Evolutionary conservation across 495 filamentous ascomycete genomes (phyloP).

Genomic region (Parachaetomium inaequale): DNA sequence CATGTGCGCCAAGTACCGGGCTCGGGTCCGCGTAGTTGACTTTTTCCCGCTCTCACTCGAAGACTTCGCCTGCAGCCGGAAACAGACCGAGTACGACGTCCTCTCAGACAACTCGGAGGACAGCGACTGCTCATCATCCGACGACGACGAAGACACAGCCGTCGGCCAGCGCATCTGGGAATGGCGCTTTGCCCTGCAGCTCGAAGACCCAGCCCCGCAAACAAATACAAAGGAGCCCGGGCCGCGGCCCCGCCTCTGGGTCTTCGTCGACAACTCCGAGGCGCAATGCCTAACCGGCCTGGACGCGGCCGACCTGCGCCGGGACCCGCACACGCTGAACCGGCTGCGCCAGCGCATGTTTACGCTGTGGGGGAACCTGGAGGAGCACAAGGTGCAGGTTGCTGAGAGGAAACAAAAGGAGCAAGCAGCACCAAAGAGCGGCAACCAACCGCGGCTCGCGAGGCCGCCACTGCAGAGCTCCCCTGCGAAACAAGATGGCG

Average conservation of each 20-base stretch:
- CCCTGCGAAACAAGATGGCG: slow-evolving; percentile 23
- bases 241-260: slow-evolving; percentile 49
- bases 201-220: slow-evolving; percentile 54
- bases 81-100: slow-evolving; percentile 41
- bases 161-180: slow-evolving; percentile 53
- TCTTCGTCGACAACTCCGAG: slow-evolving; percentile 61
- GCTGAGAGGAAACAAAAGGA: slow-evolving; percentile 8
- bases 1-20: slow-evolving; percentile 66
- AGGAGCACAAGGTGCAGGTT: slow-evolving; percentile 55
- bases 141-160: slow-evolving; percentile 15
- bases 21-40: slow-evolving; percentile 70
- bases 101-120: slow-evolving; percentile 42
- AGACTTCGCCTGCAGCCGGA: slow-evolving; percentile 63
- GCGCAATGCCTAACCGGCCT: slow-evolving; percentile 64
- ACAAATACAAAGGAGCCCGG: background rate
- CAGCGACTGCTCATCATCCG: slow-evolving; percentile 29
- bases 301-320: slow-evolving; percentile 64
- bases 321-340: slow-evolving; percentile 42
- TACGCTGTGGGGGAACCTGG: slow-evolving; percentile 81
- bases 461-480: slow-evolving; percentile 28
- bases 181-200: slow-evolving; percentile 72
- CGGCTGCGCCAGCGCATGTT: slow-evolving; percentile 68
- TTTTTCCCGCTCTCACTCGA: slow-evolving; percentile 69
- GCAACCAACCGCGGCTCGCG: background rate
- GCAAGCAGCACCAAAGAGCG: background rate